These are phyloP conservation scores for Phytopythium oedochilum DNA, from an alignment of 352 stramenopile genomes.

Conservation along the genomic window DNA sequence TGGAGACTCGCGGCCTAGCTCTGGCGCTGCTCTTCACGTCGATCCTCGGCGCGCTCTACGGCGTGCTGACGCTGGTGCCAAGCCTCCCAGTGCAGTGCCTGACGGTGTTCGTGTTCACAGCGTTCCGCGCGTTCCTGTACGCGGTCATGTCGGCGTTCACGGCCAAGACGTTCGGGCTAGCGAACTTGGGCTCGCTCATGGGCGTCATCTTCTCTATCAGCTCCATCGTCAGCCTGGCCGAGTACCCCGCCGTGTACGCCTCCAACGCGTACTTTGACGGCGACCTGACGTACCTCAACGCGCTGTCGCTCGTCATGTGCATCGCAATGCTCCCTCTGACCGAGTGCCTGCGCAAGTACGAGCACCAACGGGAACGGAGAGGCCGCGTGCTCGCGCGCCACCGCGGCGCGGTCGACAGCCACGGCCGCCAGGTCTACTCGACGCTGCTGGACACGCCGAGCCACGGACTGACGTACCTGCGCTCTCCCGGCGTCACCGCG, in stretches of 20 bases:
- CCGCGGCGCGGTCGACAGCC: neutral
- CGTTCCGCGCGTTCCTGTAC: slow-evolving; percentile 84
- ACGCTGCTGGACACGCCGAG: slow-evolving; percentile 39
- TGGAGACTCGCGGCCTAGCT: slow-evolving; percentile 62
- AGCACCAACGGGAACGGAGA: slow-evolving; percentile 39
- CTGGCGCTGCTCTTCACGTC: slow-evolving; percentile 76
- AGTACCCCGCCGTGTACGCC: slow-evolving; percentile 74
- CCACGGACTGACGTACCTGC: slow-evolving; percentile 50
- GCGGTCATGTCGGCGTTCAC: slow-evolving; percentile 84
- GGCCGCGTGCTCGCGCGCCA: slow-evolving; percentile 19
- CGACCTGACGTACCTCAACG: slow-evolving; percentile 51
- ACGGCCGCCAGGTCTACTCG: slow-evolving; percentile 30
- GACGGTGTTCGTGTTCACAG: slow-evolving; percentile 78
- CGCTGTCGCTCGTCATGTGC: slow-evolving; percentile 41
- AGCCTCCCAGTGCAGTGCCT: slow-evolving; percentile 56
- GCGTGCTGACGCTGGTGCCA: slow-evolving; percentile 62
- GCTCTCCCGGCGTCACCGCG: slow-evolving; percentile 27
- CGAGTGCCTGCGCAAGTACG: slow-evolving; percentile 48
- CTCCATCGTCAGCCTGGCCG: slow-evolving; percentile 64
- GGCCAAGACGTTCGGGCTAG: slow-evolving; percentile 83
- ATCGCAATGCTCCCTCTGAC: slow-evolving; percentile 58
- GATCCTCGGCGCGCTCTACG: slow-evolving; percentile 66
- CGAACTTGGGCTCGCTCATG: slow-evolving; percentile 79
- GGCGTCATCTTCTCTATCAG: slow-evolving; percentile 80
- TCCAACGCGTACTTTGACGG: slow-evolving; percentile 59